phyloP scores from a whole-genome alignment of 495 filamentous ascomycete species.

The Penicillium crystallinum region DNA sequence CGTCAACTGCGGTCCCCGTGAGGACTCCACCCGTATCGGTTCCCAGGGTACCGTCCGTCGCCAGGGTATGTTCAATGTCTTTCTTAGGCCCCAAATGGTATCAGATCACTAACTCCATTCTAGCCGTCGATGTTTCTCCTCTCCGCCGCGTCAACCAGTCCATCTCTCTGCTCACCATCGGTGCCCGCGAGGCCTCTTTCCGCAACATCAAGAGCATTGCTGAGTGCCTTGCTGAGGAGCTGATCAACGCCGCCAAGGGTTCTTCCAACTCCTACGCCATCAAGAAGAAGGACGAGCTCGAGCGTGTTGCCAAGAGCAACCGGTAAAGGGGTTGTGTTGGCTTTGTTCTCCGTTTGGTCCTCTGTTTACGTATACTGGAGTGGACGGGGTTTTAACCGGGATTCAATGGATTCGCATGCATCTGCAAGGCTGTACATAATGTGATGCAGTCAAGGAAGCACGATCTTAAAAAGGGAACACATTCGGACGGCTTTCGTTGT shows the following conservation, averaged over 20 bases:
- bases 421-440: conserved; percentile 45
- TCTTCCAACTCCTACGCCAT: conserved; percentile 99
- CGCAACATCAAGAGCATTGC: conserved; percentile 98
- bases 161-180: conserved; percentile 94
- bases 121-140: conserved; percentile 96
- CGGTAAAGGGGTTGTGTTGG: conserved; percentile 63
- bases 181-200: conserved; percentile 95
- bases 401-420: conserved; percentile 46
- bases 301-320: conserved; percentile 99
- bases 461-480: conserved; percentile 36
- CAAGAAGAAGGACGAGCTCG: conserved; percentile 99
- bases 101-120: background rate
- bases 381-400: conserved; percentile 46
- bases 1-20: conserved; percentile 99
- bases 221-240: conserved; percentile 98
- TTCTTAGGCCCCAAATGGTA: background rate
- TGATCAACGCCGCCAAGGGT: conserved; percentile 99
- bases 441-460: conserved; percentile 39
- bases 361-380: conserved; percentile 43
- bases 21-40: conserved; percentile 99
- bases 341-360: conserved; percentile 45
- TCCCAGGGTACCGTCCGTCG: conserved; percentile 98
- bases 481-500: conserved; percentile 44
- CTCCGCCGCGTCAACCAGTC: conserved; percentile 99
- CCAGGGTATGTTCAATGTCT: conserved; percentile 45